Percentiles rank a stretch among this genome's conserved stretches.
phyloP scores from a whole-genome alignment of 805 yeast genomes.

The Sugiyamaella floridensis region DNA sequence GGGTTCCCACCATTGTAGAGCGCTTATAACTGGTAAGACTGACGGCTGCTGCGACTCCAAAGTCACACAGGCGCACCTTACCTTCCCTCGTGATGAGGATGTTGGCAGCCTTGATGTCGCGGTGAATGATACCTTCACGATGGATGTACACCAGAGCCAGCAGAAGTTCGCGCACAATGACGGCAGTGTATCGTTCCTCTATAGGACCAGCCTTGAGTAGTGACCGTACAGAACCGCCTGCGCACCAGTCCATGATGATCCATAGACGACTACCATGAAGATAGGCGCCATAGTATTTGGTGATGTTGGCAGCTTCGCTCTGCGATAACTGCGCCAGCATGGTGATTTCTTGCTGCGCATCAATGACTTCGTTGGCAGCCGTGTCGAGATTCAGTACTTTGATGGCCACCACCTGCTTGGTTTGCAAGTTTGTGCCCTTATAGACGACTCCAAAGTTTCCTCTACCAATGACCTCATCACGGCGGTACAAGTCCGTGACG shows the following conservation, averaged over 20 bases:
- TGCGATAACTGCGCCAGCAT: constrained; percentile 74
- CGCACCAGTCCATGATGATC: constrained; percentile 97
- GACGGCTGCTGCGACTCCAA: constrained; percentile 95
- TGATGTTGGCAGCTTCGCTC: constrained; percentile 70
- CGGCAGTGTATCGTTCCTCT: constrained; percentile 76
- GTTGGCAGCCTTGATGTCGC: constrained; percentile 96
- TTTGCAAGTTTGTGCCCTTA: constrained; percentile 54
- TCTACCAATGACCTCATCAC: constrained; percentile 87
- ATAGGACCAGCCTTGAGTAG: constrained; percentile 77
- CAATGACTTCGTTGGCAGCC: constrained; percentile 87
- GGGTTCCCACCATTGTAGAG: constrained; percentile 78
- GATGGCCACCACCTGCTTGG: constrained; percentile 81
- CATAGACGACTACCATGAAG: constrained; percentile 85
- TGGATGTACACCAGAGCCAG: constrained; percentile 78
- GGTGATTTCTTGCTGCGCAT: constrained; percentile 88
- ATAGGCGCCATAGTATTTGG: constrained; percentile 85
- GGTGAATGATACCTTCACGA: constrained; percentile 82
- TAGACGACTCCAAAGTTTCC: constrained; percentile 97
- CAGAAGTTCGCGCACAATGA: constrained; percentile 77
- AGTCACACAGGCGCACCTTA: constrained; percentile 85
- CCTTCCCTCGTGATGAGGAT: constrained; percentile 86
- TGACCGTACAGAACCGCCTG: constrained; percentile 91
- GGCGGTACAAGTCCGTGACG: constrained; percentile 46
- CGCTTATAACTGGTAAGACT: constrained; percentile 69
- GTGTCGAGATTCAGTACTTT: constrained; percentile 90